Conservation (phyloP, 2,329 filamentous ascomycete species). For the Colletotrichum truncatum region DNA sequence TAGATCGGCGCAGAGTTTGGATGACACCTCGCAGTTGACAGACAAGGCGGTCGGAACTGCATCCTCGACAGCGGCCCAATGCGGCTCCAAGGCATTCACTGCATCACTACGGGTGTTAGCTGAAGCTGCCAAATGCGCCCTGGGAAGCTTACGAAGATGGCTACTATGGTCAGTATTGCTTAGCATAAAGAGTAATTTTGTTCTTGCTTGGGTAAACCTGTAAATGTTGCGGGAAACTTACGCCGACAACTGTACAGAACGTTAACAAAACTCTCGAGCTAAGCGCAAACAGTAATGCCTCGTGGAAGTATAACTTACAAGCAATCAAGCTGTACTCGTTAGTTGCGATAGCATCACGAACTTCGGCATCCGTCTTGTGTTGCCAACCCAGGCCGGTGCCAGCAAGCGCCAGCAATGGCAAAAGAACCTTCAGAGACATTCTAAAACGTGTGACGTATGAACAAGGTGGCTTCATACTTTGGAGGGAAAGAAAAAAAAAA, state of each 20-base stretch:
- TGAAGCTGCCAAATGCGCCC: accelerated
- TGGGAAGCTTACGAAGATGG: not conserved
- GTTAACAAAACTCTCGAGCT: not conserved
- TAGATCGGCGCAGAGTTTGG: conserved; percentile 49
- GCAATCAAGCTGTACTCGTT: conserved; percentile 40
- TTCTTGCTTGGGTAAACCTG: not conserved
- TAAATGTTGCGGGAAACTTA: not conserved
- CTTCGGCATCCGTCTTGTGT: conserved; percentile 17
- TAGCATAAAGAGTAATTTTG: not conserved
- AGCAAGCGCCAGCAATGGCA: conserved; percentile 17
- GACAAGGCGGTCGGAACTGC: conserved; percentile 39
- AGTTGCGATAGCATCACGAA: conserved; percentile 12
- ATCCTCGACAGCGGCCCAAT: conserved; percentile 43
- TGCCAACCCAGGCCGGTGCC: conserved; percentile 11
- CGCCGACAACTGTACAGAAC: conserved; percentile 5
- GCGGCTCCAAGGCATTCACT: conserved; percentile 43
- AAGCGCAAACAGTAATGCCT: not conserved
- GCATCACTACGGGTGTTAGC: conserved; percentile 35
- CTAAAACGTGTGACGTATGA: not conserved
- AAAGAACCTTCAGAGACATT: conserved; percentile 20
- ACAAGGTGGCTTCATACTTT: not conserved
- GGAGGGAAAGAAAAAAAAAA: not conserved
- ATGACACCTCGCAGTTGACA: conserved; percentile 50
- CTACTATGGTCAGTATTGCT: conserved; percentile 4
- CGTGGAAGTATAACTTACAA: conserved; percentile 37